phyloP scores from a whole-genome alignment of 345 rosid species.

The Mallotus nudiflorus region DNA sequence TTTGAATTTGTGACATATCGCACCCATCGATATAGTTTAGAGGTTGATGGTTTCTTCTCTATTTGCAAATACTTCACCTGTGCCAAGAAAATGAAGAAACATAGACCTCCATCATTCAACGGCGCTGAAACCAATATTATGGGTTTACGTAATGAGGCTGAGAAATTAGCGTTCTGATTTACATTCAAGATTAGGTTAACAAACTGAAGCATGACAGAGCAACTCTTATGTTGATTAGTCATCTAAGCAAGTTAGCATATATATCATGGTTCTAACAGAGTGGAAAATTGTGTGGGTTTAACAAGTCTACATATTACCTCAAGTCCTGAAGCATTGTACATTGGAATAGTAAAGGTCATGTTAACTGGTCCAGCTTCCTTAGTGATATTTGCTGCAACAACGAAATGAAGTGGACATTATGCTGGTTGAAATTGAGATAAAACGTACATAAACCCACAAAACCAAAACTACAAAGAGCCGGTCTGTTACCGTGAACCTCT shows the following conservation, averaged over 20 bases:
- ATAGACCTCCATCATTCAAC: neutral
- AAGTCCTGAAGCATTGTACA: conserved; percentile 87
- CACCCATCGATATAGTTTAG: conserved; percentile 95
- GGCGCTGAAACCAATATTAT: neutral
- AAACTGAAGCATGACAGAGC: too few relatives aligned
- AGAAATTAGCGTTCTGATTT: neutral
- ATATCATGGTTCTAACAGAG: neutral
- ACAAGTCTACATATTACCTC: too few relatives aligned
- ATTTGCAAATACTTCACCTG: conserved; percentile 99
- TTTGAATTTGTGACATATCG: conserved; percentile 96
- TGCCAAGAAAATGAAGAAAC: conserved; percentile 16
- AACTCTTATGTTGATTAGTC: neutral
- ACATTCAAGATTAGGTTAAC: neutral
- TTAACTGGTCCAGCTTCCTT: conserved; percentile 97
- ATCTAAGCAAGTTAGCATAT: neutral
- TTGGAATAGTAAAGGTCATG: conserved; percentile 93
- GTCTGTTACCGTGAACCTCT: conserved; percentile 63
- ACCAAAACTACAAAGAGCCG: neutral
- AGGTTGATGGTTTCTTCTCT: conserved; percentile 69
- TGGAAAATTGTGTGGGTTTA: neutral
- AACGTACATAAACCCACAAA: neutral
- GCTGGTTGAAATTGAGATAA: neutral
- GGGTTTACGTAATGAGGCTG: neutral
- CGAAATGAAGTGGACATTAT: neutral
- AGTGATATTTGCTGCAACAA: conserved; percentile 70